phyloP scores from a whole-genome alignment of 1,284 basidiomycete species.

The Blastosporella zonata region DNA sequence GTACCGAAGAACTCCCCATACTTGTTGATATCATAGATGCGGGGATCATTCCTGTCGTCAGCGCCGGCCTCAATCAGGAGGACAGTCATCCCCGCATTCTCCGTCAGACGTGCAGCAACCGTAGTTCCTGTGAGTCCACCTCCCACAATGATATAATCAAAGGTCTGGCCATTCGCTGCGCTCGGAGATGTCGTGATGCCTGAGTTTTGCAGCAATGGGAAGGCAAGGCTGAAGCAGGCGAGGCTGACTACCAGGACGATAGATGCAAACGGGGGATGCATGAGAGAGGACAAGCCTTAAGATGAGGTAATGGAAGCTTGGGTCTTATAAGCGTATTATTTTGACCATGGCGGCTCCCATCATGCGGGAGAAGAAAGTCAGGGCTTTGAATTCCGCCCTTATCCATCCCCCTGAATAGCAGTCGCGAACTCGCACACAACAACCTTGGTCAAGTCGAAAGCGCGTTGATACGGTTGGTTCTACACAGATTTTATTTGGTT shows the following conservation, averaged over 20 bases:
- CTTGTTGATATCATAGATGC: conserved; percentile 47
- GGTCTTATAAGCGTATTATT: neutral
- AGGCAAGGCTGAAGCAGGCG: conserved; percentile 12
- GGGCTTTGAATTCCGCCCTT: neutral
- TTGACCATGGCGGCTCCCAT: neutral
- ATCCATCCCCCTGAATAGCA: too few species aligned
- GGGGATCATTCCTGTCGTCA: conserved; percentile 44
- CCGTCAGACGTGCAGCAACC: conserved; percentile 58
- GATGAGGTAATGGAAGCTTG: neutral
- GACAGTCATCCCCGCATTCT: conserved; percentile 49
- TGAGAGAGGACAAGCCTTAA: neutral
- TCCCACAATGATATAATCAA: conserved; percentile 69
- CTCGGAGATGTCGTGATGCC: conserved; percentile 34
- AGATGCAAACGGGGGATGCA: neutral
- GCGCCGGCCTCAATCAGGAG: conserved; percentile 59
- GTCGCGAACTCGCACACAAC: too few species aligned
- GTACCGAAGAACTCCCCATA: conserved; percentile 47
- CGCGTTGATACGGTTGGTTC: too few species aligned
- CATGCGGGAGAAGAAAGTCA: neutral
- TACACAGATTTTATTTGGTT: too few species aligned
- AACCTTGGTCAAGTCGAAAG: too few species aligned
- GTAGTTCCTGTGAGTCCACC: conserved; percentile 63
- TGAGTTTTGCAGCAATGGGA: conserved; percentile 28
- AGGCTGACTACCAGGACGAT: conserved; percentile 4
- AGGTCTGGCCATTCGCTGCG: conserved; percentile 38